Base-by-base conservation (phyloP, 257 asterid species). In the Solanum virginianum region DNA sequence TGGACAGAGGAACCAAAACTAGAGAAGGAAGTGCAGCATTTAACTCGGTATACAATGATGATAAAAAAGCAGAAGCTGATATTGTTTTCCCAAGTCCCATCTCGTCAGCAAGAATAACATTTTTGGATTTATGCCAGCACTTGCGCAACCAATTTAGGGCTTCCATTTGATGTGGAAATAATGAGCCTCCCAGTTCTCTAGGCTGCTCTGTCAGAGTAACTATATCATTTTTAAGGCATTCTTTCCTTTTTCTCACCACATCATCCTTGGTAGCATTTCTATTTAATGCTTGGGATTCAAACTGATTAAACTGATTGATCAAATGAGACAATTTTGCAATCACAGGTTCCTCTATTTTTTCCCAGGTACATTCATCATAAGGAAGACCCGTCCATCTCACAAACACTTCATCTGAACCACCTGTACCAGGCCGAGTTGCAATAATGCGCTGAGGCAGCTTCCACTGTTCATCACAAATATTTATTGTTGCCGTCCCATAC, bases 71-170 rank as follows among this genome's bases (percentile, higher is more conserved):
- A 93, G 93, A 88, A 66, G 99, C 99, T 24, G 99, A 97, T 63
- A 97, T 93, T 3, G 99, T 97, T 88, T 97, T 97, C 69, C 99
- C 99, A 71, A 97, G 96, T 85, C 99, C 99, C 99, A 97, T 97
- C 90, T 97, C 99, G 86, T 97, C 99, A 81, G 99, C 99, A 86
- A 97, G 98, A 87, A 97, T 97, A 85, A 97, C 99, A 74, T 95
- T 95, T 90, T 96, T 93, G 80, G 98, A 93, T 88, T 88, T 95
- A 83, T 90, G 91, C 99, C 99, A 97, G 87, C 99, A 92, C 86
- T 90, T 95, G 43, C 99, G 97, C 90, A 97, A 90, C 99, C 99
- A 97, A 90, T 97, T 97, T 87, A 97, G 86, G 16, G 99, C 99
- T 90, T 95, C 99, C 86, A 97, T 88, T 92, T 97, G 99, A 90